Percentiles rank a stretch among this genome's conserved stretches.
phyloP scores from a whole-genome alignment of 2,329 filamentous ascomycete genomes.

The Thielaviopsis ethacetica region DNA sequence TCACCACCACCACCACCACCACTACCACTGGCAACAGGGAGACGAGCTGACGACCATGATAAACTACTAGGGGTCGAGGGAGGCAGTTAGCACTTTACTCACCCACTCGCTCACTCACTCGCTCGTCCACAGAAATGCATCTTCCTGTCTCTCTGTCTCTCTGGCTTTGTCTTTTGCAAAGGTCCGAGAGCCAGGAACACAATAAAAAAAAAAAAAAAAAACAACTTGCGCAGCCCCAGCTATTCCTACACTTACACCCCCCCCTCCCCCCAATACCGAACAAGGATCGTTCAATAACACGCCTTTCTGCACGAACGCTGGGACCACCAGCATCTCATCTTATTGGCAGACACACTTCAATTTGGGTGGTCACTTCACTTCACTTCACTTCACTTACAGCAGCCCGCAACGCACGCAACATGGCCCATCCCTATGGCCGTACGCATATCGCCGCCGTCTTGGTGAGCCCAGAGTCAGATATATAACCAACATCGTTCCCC shows the following conservation, averaged over 20 bases:
- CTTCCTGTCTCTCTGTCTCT: too few species aligned
- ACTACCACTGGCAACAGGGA: too few species aligned
- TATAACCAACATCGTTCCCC: background rate
- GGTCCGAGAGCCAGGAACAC: background rate
- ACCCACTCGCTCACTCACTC: too few species aligned
- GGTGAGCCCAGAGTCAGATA: background rate
- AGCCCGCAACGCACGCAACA: too few species aligned
- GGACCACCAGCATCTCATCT: background rate
- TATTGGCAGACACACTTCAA: background rate
- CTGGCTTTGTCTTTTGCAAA: background rate
- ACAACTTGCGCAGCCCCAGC: background rate
- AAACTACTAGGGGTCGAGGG: too few species aligned
- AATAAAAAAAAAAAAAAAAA: background rate
- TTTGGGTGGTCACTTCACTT: too few species aligned
- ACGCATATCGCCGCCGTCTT: background rate
- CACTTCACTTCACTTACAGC: too few species aligned
- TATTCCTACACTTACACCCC: background rate
- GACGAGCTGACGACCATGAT: too few species aligned
- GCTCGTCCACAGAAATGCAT: too few species aligned
- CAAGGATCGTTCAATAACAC: background rate
- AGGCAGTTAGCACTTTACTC: too few species aligned
- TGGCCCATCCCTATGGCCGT: background rate
- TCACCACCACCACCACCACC: too few species aligned
- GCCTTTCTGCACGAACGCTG: background rate
- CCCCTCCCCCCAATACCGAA: background rate